Evolutionary conservation across 1,284 basidiomycete species (phyloP).

Genomic region (Chalciporus sp.): DNA sequence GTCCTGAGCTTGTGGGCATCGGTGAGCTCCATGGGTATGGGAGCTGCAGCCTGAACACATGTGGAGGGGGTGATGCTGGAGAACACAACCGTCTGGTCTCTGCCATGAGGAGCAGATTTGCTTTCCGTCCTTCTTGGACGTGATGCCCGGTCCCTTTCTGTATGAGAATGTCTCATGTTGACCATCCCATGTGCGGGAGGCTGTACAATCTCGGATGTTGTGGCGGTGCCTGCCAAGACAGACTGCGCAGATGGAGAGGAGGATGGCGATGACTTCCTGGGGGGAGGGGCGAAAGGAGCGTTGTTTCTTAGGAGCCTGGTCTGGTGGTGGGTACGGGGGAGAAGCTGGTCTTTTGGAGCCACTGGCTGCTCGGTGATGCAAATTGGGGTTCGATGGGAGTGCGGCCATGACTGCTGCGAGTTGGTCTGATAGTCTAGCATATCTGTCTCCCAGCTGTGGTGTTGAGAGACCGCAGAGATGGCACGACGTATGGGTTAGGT

Average conservation of each 20-base stretch:
- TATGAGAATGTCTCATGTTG: not conserved
- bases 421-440: not conserved
- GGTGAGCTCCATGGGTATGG: slow-evolving; percentile 26
- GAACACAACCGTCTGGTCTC: not conserved
- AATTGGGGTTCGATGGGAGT: too few species aligned
- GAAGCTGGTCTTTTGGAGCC: too few species aligned
- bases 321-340: too few species aligned
- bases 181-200: slow-evolving; percentile 1
- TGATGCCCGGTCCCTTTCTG: not conserved
- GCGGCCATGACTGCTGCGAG: too few species aligned
- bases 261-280: not conserved
- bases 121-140: not conserved
- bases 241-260: slow-evolving; percentile 3
- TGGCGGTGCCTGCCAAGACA: slow-evolving; percentile 11
- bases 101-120: slow-evolving; percentile 8
- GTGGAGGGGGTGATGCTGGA: slow-evolving; percentile 10
- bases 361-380: not conserved
- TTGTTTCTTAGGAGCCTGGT: not conserved
- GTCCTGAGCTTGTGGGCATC: slow-evolving; percentile 30
- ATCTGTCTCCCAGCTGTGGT: too few species aligned
- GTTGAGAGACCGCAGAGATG: too few species aligned
- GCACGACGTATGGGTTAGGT: too few species aligned
- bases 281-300: not conserved
- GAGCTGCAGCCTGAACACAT: slow-evolving; percentile 30
- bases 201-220: not conserved